Base-by-base conservation (phyloP, 1,284 basidiomycete species). In the Malassezia cuniculi region DNA sequence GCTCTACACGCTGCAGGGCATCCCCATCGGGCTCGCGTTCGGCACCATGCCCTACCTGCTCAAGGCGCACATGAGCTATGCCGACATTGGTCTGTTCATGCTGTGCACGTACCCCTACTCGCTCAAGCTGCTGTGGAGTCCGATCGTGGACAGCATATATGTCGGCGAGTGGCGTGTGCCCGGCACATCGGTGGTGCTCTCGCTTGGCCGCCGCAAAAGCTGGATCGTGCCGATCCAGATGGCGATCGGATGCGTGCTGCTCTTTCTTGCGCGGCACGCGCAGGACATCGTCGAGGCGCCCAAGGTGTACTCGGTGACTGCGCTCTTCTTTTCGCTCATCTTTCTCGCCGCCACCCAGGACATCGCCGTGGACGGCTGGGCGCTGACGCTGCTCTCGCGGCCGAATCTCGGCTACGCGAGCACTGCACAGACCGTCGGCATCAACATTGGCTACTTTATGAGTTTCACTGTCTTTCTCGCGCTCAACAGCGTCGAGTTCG, bases 191-290 rank as follows among this genome's bases (percentile, higher is more conserved):
- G 47, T 31, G n/a, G 40, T 25, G 14, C 36, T 63, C 20, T 56
- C 51, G 14, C 49, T 89, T 45, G 93, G 93, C 14, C 78, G 93
- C 38, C 75, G 93, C 50, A 97, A 95, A 70, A 87, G 83, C 46
- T 99, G 93, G 93, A 94, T 99, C 60, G 81, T 97, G 47, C 93
- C 93, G 30, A 90, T 97, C 72, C 93, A 99, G 69, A 68, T 80
- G 20, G 76, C 89, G 50, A 83, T 95, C 31, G 93, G 87, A 18
- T 72, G 78, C 32, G 73, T 86, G 51, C 83, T 99, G 78, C 74
- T 87, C 57, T 80, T 83, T 66, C 81, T 97, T 46, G 83, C 87
- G 2, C 71, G 77, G 38, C 78, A 82, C 54, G n/a, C n/a, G n/a
- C n/a, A n/a, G n/a, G n/a, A n/a, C n/a, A n/a, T n/a, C n/a, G 81